Conservation (phyloP, 768 basidiomycete species). For the Polyporus arcularius region DNA sequence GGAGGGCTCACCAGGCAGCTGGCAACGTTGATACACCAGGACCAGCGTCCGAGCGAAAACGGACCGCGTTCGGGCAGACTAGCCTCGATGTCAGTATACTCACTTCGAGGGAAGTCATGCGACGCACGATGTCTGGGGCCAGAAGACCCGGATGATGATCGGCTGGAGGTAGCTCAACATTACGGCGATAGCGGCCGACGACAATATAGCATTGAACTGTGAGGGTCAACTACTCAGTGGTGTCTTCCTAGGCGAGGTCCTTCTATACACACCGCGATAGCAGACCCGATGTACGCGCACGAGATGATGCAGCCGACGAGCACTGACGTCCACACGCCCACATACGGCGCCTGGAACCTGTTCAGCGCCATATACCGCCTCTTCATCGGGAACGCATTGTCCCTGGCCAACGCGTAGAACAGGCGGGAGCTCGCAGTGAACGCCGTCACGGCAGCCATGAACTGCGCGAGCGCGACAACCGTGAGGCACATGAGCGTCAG, state of each 20-base stretch:
- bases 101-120: background rate
- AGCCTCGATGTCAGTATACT: background rate
- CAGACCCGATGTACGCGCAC: slow-evolving; percentile 59
- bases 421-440: slow-evolving; percentile 59
- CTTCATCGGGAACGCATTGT: slow-evolving; percentile 52
- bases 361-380: slow-evolving; percentile 50
- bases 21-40: slow-evolving; percentile 50
- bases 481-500: slow-evolving; percentile 53
- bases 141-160: slow-evolving; percentile 58
- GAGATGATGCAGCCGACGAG: slow-evolving; percentile 54
- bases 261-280: slow-evolving; percentile 46
- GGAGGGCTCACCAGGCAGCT: slow-evolving; percentile 43
- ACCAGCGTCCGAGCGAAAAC: slow-evolving; percentile 54
- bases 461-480: slow-evolving; percentile 50
- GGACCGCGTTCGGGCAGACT: slow-evolving; percentile 51
- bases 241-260: no score
- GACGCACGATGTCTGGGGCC: slow-evolving; percentile 47
- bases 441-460: slow-evolving; percentile 57
- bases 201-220: slow-evolving; percentile 57
- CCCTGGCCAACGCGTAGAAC: slow-evolving; percentile 58
- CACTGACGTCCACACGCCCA: slow-evolving; percentile 57
- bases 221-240: background rate
- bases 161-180: slow-evolving; percentile 62
- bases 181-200: slow-evolving; percentile 56
- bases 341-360: slow-evolving; percentile 53